Percentiles rank a stretch among this genome's conserved stretches.
These are phyloP conservation scores for Choiromyces venosus DNA, from an alignment of 495 filamentous ascomycete species.

Conservation along the genomic window DNA sequence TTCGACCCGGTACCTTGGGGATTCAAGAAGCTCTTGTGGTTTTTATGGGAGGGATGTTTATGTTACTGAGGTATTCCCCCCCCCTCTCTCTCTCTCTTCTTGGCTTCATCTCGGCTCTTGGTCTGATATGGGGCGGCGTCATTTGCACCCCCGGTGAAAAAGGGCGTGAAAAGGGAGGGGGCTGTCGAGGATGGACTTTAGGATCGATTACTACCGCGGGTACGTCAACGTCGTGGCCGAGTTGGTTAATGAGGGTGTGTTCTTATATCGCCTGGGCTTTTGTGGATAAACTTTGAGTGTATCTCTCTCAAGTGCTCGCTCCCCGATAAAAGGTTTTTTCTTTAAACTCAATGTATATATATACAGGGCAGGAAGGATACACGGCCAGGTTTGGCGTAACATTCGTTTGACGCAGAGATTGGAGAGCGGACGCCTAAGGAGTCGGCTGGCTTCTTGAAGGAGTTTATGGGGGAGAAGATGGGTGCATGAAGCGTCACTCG, in stretches of 20 bases:
- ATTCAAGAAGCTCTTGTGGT: constrained; percentile 70
- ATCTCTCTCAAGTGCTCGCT: neutral
- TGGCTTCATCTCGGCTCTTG: neutral
- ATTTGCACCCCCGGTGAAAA: constrained; percentile 74
- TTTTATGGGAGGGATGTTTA: constrained; percentile 73
- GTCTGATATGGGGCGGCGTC: constrained; percentile 58
- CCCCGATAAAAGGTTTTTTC: neutral
- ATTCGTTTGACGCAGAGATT: constrained; percentile 67
- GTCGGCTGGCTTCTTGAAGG: constrained; percentile 59
- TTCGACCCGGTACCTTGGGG: constrained; percentile 65
- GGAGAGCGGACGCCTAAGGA: constrained; percentile 72
- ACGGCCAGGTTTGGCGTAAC: constrained; percentile 77
- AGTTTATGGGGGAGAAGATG: constrained; percentile 50
- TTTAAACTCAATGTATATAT: neutral
- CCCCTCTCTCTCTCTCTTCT: too few relatives aligned
- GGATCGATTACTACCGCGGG: constrained; percentile 65
- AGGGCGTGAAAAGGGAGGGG: constrained; percentile 62
- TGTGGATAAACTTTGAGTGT: constrained; percentile 67
- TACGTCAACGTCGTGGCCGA: constrained; percentile 68
- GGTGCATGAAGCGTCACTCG: neutral
- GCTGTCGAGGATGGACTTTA: constrained; percentile 69
- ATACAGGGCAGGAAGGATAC: constrained; percentile 62
- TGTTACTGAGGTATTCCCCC: constrained; percentile 53
- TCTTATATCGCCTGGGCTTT: constrained; percentile 77
- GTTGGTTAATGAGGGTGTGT: constrained; percentile 59